Base-by-base conservation (phyloP, 352 stramenopile species). In the Phytopythium delawarense region DNA sequence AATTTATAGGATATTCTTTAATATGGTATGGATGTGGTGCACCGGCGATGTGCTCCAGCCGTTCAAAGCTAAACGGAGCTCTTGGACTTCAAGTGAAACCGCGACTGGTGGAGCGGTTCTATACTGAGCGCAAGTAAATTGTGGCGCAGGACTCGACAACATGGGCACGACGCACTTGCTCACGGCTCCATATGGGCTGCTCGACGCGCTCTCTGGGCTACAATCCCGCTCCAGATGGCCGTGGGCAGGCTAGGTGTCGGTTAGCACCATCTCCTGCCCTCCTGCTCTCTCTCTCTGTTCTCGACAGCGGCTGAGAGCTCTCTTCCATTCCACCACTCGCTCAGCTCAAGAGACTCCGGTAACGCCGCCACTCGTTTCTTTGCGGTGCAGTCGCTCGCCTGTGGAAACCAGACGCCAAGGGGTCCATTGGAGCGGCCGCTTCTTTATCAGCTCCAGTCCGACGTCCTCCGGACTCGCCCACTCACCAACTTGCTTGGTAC, bases 401-500 rank as follows among this genome's bases (percentile, higher is more conserved):
- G 46, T n/a, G 32, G 25, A n/a, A 21, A 32, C n/a, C 16, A 12
- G 18, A 32, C 21, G 34, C 13, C 23, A 37, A 12, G 48, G 30
- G 9, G 16, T 54, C 48, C 13, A n/a, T 54, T 32, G 4, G 30
- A 28, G 48, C 7, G 21, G 15, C 49, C 51, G 30, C 50, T 35
- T 44, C 16, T 40, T 44, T 57, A 44, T 57, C 50, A 57, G 50
- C 50, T 57, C 34, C 7, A 42, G 51, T 57, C 51, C 51, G 51
- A 44, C 51, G 30, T 45, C 51, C 51, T 11, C 18, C 2, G 12
- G 23, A 53, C 21, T 13, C 21, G 1, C 23, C 23, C 52, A 58
- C 34, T 58, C 52, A 48, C 52, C 52, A 58, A 58, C 52, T 58
- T 58, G 32, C 52, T 58, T 58, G 52, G 52, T 48, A 58, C 51